Base-by-base conservation (phyloP, 2,329 filamentous ascomycete species). In the Trichoderma pleuroti region DNA sequence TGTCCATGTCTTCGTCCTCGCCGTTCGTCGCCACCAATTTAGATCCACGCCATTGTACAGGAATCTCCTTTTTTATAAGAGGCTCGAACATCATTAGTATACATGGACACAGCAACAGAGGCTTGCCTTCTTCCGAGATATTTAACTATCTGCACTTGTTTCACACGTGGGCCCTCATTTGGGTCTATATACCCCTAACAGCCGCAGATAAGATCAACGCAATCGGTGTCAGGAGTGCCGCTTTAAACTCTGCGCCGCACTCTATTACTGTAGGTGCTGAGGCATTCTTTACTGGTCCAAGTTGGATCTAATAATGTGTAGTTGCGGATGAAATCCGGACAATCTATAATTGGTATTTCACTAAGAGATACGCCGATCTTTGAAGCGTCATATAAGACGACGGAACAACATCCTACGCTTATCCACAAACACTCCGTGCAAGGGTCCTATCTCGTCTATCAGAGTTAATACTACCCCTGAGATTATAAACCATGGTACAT, bases 221-320 rank as follows among this genome's bases (percentile, higher is more conserved):
- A 42, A 42, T 42, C 16, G 4, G 1, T 42, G 16, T 42, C 4
- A 42, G 4, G 36, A 16, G 36, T 42, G 16, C 0, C 8, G 0
- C 0, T 1, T 8, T 2, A 4, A 7, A 18, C 14, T 39, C 36
- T 0, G 36, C 36, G 16, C 0, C 0, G 4, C 9, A 28, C 26
- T 28, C 36, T 42, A 42, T 42, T 42, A 42, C 36, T 0, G 36
- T 42, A 42, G 36, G 36, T 42, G 1, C 18, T 42, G 16, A 42
- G 9, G 4, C 1, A n/a, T 8, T 2, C 4, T n/a, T 18, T 42
- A 0, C 7, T 42, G 36, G 36, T 42, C 16, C 36, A 42, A n/a
- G 0, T 10, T 5, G 0, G 16, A 4, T 42, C 36, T 42, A 42
- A 42, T 9, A 42, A n/a, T 2, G 0, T 42, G 18, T 42, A 42